Evolutionary conservation across 2,329 filamentous ascomycete genomes (phyloP), one percentile per base, ranked within the genome.

Genomic region (Trichoderma koningii): DNA sequence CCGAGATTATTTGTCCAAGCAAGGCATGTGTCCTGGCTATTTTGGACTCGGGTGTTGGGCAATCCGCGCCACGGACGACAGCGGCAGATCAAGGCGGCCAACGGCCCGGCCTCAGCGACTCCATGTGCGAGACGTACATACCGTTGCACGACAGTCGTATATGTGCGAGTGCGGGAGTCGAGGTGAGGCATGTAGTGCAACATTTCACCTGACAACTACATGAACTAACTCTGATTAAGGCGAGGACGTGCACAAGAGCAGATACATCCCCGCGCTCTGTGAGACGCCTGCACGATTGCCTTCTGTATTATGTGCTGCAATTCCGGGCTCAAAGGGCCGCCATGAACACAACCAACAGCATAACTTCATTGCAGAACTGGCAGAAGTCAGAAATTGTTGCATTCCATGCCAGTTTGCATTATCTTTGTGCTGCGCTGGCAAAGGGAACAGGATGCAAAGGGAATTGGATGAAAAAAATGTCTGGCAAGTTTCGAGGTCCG

Each of bases 61-160:
- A 47, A 41, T 55, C 63, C 55, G 63, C 63, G 56, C 47, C 63
- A 62, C 63, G 47, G 63, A 44, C 47, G 56, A 38, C 50, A 44
- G 50, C 64, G 64, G 64, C 48, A 66, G 64, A 66, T 66, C 64
- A 47, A 56, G 50, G 50, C 52, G 17, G 41, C 57, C 48, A 59
- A 52, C 60, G 64, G 57, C 19, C 50, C 30, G 50, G 57, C 30
- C 55, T 44, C 34, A 61, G 47, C 23, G 34, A 30, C 30, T 52
- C 28, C 5, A n/a, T 28, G 41, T 42, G n/a, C 17, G n/a, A 7
- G 14, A 5, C 19, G 14, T 14, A 52, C 50, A 42, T 45, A 21
- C 28, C 55, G 47, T 60, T 47, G 41, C 57, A 62, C 57, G 26
- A 52, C 57, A 52, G 57, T 52, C 57, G 57, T 62, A 53, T 45